These are phyloP conservation scores for Reticulascus tulasneorum DNA, from an alignment of 2,329 filamentous ascomycete species.

Conservation along the genomic window DNA sequence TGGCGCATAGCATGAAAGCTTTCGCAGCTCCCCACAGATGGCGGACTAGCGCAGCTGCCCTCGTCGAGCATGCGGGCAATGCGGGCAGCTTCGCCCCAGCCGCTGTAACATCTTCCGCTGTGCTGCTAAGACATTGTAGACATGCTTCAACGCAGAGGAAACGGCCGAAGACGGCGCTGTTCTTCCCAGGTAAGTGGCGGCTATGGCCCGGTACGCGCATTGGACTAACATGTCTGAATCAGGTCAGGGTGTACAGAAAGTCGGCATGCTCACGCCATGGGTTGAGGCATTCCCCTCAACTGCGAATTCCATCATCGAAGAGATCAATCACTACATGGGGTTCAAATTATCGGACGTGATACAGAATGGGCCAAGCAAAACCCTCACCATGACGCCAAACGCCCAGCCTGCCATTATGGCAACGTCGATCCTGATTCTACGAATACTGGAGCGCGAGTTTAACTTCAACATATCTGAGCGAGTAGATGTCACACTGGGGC, in stretches of 20 bases:
- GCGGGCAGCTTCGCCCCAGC: conserved; percentile 1
- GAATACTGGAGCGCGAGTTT: conserved; percentile 82
- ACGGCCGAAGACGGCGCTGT: conserved; percentile 51
- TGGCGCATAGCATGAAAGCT: conserved; percentile 14
- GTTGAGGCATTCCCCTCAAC: conserved; percentile 79
- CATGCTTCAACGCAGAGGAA: conserved; percentile 28
- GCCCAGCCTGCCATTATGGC: conserved; percentile 97
- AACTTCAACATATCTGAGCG: conserved; percentile 66
- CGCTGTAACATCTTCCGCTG: background rate
- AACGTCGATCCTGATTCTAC: conserved; percentile 83
- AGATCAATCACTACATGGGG: conserved; percentile 76
- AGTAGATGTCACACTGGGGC: conserved; percentile 80
- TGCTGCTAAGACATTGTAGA: conserved; percentile 18
- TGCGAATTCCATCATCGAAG: conserved; percentile 71
- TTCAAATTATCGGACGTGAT: conserved; percentile 76
- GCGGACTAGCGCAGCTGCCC: conserved; percentile 5
- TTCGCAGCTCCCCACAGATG: conserved; percentile 8
- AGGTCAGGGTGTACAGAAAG: conserved; percentile 87
- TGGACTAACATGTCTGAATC: background rate
- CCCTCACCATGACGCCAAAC: conserved; percentile 77
- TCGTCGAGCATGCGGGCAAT: too few species aligned
- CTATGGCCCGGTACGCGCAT: too few species aligned
- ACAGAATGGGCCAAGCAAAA: conserved; percentile 70
- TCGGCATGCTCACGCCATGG: conserved; percentile 85
- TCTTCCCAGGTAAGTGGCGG: conserved; percentile 54